phyloP scores from a whole-genome alignment of 805 yeast species.

The Metschnikowia drakensbergensis region DNA sequence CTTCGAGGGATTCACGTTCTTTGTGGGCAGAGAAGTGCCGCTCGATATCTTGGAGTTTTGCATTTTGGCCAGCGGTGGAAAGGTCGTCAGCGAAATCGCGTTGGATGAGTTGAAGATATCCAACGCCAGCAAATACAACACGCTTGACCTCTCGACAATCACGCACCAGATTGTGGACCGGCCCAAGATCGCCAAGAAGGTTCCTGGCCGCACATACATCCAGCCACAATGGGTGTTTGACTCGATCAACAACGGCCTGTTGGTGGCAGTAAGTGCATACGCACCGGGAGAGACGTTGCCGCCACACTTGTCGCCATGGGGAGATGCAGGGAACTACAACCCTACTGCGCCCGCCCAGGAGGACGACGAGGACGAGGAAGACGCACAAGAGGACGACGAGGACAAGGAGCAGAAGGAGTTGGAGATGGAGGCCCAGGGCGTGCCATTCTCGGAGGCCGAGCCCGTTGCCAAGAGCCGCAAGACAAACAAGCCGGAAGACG shows the following conservation, averaged over 20 bases:
- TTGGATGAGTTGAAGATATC: slow-evolving; percentile 66
- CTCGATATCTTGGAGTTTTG: slow-evolving; percentile 86
- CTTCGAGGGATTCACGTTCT: slow-evolving; percentile 75
- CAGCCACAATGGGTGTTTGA: slow-evolving; percentile 99
- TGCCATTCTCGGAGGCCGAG: slow-evolving; percentile 58
- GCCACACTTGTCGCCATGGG: slow-evolving; percentile 98
- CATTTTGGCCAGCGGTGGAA: slow-evolving; percentile 82
- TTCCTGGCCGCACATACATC: slow-evolving; percentile 86
- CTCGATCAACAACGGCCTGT: slow-evolving; percentile 69
- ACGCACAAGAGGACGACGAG: slow-evolving; percentile 40
- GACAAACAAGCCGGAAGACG: slow-evolving; percentile 31
- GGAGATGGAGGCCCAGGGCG: slow-evolving; percentile 77
- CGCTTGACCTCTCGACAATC: slow-evolving; percentile 59
- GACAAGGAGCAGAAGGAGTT: slow-evolving; percentile 73
- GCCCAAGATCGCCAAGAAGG: slow-evolving; percentile 71
- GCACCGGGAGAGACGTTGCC: slow-evolving; percentile 95
- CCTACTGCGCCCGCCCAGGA: slow-evolving; percentile 57
- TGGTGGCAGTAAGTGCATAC: slow-evolving; percentile 75
- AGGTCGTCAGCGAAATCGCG: slow-evolving; percentile 79
- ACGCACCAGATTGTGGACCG: slow-evolving; percentile 96
- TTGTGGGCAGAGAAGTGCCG: slow-evolving; percentile 92
- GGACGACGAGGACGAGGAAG: slow-evolving; percentile 42
- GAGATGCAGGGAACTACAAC: slow-evolving; percentile 87
- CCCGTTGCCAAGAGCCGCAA: slow-evolving; percentile 20
- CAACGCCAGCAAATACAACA: slow-evolving; percentile 40